phyloP scores from a whole-genome alignment of 169 alveolate species.

The Cryptosporidium tyzzeri region DNA sequence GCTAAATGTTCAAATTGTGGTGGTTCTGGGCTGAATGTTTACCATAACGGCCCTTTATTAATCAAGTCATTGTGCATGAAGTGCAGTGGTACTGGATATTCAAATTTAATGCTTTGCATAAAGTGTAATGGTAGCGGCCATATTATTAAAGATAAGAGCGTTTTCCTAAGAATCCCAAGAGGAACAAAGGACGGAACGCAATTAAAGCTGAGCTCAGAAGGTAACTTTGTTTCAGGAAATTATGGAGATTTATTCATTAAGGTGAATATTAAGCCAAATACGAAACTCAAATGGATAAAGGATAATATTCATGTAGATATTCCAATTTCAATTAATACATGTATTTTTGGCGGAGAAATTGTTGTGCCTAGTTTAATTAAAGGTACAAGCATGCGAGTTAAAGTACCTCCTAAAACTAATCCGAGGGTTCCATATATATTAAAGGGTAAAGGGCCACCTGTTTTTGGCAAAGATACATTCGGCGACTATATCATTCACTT shows the following conservation, averaged over 20 bases:
- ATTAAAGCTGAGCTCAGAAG: constrained; percentile 87
- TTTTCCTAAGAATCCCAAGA: constrained; percentile 81
- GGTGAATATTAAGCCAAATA: constrained; percentile 87
- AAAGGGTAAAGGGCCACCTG: constrained; percentile 88
- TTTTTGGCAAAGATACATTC: constrained; percentile 82
- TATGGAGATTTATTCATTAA: constrained; percentile 88
- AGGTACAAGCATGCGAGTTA: constrained; percentile 82
- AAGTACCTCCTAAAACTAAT: constrained; percentile 84
- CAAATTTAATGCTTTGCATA: constrained; percentile 87
- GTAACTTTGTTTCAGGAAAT: constrained; percentile 88
- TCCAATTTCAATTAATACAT: constrained; percentile 84
- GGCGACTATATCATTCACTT: constrained; percentile 88
- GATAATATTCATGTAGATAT: constrained; percentile 90
- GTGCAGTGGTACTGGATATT: constrained; percentile 77
- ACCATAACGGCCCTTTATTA: constrained; percentile 2
- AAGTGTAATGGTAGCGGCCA: constrained; percentile 89
- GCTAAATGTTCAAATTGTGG: constrained; percentile 86
- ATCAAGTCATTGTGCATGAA: constrained; percentile 35
- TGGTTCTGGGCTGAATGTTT: constrained; percentile 82
- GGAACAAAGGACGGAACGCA: constrained; percentile 89
- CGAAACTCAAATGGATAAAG: constrained; percentile 87
- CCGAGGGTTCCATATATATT: constrained; percentile 84
- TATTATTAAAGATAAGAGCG: constrained; percentile 85
- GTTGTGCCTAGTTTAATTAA: constrained; percentile 83
- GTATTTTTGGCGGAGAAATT: constrained; percentile 88